Evolutionary conservation across 768 basidiomycete species (phyloP), one percentile per base, ranked within the genome.

Genomic region (Suillus cothurnatus): DNA sequence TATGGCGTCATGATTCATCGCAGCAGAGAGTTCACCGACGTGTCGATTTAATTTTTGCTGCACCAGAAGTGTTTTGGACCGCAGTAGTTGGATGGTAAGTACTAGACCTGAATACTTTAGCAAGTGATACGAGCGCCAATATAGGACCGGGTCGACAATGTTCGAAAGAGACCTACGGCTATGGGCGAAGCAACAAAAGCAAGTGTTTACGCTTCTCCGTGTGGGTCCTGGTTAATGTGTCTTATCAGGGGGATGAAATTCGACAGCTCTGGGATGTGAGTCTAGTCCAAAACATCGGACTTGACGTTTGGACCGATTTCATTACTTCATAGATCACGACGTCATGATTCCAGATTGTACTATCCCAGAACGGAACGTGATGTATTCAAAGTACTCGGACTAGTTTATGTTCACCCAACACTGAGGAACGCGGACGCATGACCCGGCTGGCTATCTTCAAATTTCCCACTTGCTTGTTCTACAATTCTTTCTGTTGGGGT

Each of bases 111-210:
- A 36, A 36, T 17, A 43, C 26, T 52, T 53, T 31, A 28, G 21
- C 43, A 58, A 23, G 26, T 53, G 6, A 23, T 43, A 15, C 2
- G 21, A 55, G 5, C 34, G 17, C 6, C 43, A 31, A 39, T 62
- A 26, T 65, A 93, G 92, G 92, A 91, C 90, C 6, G 95, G 95
- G 1, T 95, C 92, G 6, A 93, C 86, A 66, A 91, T 94, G 88
- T 97, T 97, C 73, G 86, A 97, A 75, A 81, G 94, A 32, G 95
- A 97, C 76, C 74, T 97, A 59, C 83, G 92, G 67, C 77, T 85
- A 17, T 91, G 88, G 85, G 90, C 90, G 2, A 92, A 92, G 71
- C 76, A 82, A 50, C 74, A 80, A 68, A 85, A 77, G 90, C 88
- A 68, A 34, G 80, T 64, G n/a, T 47, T 9, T 0, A 9, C 26